Evolutionary conservation across 768 basidiomycete species (phyloP).

Genomic region (Porphyrellus cyaneotinctus): DNA sequence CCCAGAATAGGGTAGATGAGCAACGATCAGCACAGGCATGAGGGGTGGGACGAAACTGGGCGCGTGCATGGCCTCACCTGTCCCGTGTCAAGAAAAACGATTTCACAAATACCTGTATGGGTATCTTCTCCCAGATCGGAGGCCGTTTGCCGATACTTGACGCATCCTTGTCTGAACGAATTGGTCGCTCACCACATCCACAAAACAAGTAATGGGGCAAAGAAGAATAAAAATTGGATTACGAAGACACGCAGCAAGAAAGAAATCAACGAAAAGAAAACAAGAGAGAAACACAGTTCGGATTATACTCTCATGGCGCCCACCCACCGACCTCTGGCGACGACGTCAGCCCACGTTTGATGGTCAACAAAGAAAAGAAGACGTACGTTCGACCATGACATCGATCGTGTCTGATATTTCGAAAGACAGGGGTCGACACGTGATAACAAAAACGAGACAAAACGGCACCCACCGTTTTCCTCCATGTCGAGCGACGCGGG

Average conservation of each 20-base stretch:
- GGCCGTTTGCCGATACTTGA: neutral
- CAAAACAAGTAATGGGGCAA: neutral
- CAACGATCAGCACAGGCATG: neutral
- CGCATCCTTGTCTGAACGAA: neutral
- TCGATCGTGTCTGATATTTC: slow-evolving; percentile 74
- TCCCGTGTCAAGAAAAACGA: too few species aligned
- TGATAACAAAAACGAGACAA: neutral
- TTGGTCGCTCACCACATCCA: neutral
- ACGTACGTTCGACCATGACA: slow-evolving; percentile 92
- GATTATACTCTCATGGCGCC: slow-evolving; percentile 6
- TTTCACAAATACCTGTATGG: too few species aligned
- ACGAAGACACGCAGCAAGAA: neutral
- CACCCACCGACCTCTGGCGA: slow-evolving; percentile 17
- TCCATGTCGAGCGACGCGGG: slow-evolving; percentile 85
- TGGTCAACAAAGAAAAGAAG: neutral
- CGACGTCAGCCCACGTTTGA: neutral
- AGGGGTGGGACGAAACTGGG: neutral
- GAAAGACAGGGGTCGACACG: slow-evolving; percentile 4
- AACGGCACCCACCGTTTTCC: slow-evolving; percentile 59
- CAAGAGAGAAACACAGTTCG: neutral
- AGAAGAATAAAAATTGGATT: slow-evolving; percentile 1
- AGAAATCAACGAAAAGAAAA: neutral
- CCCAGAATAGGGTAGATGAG: neutral
- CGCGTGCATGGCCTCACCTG: too few species aligned
- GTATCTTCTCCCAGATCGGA: neutral